These are phyloP conservation scores for Mycena leptocephala DNA, from an alignment of 768 basidiomycete genomes.

Conservation along the genomic window DNA sequence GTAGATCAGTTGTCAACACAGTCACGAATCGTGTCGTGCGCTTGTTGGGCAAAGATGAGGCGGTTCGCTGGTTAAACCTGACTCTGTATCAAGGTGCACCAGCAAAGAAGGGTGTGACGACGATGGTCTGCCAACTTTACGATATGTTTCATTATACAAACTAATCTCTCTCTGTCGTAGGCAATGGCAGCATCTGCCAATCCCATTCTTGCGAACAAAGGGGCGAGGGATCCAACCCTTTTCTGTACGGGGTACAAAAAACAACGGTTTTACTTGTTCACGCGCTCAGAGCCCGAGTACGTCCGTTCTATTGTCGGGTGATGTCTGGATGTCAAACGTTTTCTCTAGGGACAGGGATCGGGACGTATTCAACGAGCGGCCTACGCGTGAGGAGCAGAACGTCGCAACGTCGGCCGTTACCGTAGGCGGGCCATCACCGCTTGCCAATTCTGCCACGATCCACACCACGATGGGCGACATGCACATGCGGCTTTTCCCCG, in stretches of 20 bases:
- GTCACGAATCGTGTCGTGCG: slow-evolving; percentile 94
- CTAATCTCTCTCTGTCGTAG: slow-evolving; percentile 54
- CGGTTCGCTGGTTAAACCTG: slow-evolving; percentile 90
- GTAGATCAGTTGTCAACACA: slow-evolving; percentile 92
- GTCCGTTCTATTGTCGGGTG: slow-evolving; percentile 42
- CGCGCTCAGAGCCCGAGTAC: slow-evolving; percentile 91
- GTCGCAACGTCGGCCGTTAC: slow-evolving; percentile 75
- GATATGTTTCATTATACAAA: neutral
- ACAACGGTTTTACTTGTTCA: slow-evolving; percentile 95
- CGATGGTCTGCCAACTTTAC: slow-evolving; percentile 70
- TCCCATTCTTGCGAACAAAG: slow-evolving; percentile 92
- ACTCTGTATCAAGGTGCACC: slow-evolving; percentile 96
- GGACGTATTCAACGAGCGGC: slow-evolving; percentile 98
- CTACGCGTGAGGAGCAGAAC: slow-evolving; percentile 95
- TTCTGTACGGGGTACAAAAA: slow-evolving; percentile 96
- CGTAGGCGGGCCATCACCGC: slow-evolving; percentile 74
- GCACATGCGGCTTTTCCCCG: slow-evolving; percentile 89
- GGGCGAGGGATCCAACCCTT: slow-evolving; percentile 89
- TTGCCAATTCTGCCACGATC: slow-evolving; percentile 89
- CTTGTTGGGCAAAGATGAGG: slow-evolving; percentile 95
- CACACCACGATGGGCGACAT: slow-evolving; percentile 98
- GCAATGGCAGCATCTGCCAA: slow-evolving; percentile 98
- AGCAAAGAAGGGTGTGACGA: slow-evolving; percentile 86
- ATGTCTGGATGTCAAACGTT: neutral
- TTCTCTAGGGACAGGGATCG: slow-evolving; percentile 86